Conservation (phyloP, 2,329 filamentous ascomycete genomes). For the Trichoderma sp. region DNA sequence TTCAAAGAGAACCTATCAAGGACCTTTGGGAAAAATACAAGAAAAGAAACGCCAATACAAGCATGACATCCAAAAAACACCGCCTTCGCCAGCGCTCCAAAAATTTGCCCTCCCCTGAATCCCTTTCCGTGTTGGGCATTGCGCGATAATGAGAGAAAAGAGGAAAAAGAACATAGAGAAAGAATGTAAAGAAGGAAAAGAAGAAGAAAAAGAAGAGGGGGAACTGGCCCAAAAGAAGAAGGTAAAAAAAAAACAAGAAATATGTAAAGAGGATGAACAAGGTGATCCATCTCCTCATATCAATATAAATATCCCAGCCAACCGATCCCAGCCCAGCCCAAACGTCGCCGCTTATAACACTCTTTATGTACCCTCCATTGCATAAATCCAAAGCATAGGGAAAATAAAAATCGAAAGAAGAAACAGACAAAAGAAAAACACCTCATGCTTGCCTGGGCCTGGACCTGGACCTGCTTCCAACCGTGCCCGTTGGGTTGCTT, state of each 20-base stretch:
- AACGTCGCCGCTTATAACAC: neutral
- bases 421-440: neutral
- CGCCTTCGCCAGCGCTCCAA: constrained; percentile 24
- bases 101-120: neutral
- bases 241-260: neutral
- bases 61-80: constrained; percentile 20
- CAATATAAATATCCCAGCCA: neutral
- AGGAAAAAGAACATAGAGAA: neutral
- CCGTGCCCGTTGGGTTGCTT: constrained; percentile 48
- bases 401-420: constrained; percentile 12
- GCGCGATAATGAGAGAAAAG: constrained; percentile 2
- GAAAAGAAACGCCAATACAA: constrained; percentile 2
- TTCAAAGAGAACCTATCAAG: constrained; percentile 4
- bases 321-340: neutral
- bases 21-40: neutral
- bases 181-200: neutral
- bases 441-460: constrained; percentile 25
- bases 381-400: neutral
- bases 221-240: neutral
- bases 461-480: constrained; percentile 29
- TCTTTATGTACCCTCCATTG: constrained; percentile 1
- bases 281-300: neutral
- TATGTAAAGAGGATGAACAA: neutral
- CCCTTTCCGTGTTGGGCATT: neutral
- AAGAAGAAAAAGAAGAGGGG: too few relatives aligned